These are phyloP conservation scores for Andrographis paniculata DNA, from an alignment of 305 asterid genomes.

Conservation along the genomic window DNA sequence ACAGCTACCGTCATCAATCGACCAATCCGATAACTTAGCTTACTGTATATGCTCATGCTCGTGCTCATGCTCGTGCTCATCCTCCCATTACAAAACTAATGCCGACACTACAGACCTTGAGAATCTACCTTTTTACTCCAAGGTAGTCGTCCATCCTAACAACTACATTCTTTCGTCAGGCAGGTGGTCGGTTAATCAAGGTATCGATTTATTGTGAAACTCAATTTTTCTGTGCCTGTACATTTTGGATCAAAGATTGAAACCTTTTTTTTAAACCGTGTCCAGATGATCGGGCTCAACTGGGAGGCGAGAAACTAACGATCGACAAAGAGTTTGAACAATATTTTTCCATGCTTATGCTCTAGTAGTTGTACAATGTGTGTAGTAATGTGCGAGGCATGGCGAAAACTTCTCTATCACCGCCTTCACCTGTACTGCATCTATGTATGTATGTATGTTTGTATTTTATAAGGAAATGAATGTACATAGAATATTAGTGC, in stretches of 20 bases:
- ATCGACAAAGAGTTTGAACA: conserved; percentile 83
- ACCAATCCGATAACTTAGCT: no score
- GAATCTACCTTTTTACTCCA: conserved; percentile 26
- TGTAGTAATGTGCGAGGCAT: neutral
- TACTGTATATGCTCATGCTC: conserved; percentile 23
- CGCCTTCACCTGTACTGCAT: neutral
- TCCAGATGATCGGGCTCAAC: conserved; percentile 38
- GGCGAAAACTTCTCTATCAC: neutral
- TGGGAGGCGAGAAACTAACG: conserved; percentile 38
- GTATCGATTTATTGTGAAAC: conserved; percentile 18
- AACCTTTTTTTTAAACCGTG: conserved; percentile 10
- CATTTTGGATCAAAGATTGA: neutral
- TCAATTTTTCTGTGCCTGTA: neutral
- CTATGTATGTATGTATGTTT: no score
- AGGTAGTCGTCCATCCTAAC: conserved; percentile 20
- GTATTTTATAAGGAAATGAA: no score
- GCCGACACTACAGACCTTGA: conserved; percentile 28
- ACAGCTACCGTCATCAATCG: no score
- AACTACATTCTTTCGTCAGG: conserved; percentile 59
- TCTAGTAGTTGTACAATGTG: conserved; percentile 19
- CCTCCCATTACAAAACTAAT: conserved; percentile 15
- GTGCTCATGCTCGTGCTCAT: conserved; percentile 14
- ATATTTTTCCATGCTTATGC: conserved; percentile 68
- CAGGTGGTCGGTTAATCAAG: conserved; percentile 52
- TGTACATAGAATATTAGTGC: no score